Percentiles rank a stretch among this genome's conserved stretches.
phyloP scores from a whole-genome alignment of 495 filamentous ascomycete genomes.

The Poronia punctata region DNA sequence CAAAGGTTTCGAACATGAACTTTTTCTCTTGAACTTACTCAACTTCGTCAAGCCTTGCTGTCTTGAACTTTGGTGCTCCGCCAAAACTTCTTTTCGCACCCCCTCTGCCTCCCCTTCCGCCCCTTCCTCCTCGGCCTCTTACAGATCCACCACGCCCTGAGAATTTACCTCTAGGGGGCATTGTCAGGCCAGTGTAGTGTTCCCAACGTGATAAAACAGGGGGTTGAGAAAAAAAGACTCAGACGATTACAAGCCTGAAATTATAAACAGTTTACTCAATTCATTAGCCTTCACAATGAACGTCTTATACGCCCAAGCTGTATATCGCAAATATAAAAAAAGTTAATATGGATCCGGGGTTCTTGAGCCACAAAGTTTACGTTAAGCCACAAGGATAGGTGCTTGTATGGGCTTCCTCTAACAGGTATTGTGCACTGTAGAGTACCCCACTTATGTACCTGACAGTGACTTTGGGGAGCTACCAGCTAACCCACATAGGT shows the following conservation, averaged over 20 bases:
- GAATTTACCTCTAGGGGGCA: conserved; percentile 20
- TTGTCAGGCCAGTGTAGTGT: not conserved
- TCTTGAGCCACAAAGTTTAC: not conserved
- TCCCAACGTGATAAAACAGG: no score
- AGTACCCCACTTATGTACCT: not conserved
- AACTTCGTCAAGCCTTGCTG: conserved; percentile 16
- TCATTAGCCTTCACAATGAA: no score
- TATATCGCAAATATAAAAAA: no score
- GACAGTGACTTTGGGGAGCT: not conserved
- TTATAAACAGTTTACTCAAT: no score
- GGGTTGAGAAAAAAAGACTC: no score
- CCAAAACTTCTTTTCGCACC: conserved; percentile 14
- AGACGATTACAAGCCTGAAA: no score
- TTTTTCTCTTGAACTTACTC: conserved; percentile 11
- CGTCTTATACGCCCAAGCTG: no score
- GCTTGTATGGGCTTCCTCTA: no score
- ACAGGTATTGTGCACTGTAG: no score
- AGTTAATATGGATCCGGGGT: no score
- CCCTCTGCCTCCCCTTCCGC: conserved; percentile 30
- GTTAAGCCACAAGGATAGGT: conserved; percentile 4
- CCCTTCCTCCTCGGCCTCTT: conserved; percentile 25
- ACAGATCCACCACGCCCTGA: conserved; percentile 15
- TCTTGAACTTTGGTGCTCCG: conserved; percentile 17
- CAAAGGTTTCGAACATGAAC: not conserved
- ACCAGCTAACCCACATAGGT: not conserved